These are phyloP conservation scores for Epichloe typhina DNA, from an alignment of 2,329 filamentous ascomycete genomes.

Conservation along the genomic window DNA sequence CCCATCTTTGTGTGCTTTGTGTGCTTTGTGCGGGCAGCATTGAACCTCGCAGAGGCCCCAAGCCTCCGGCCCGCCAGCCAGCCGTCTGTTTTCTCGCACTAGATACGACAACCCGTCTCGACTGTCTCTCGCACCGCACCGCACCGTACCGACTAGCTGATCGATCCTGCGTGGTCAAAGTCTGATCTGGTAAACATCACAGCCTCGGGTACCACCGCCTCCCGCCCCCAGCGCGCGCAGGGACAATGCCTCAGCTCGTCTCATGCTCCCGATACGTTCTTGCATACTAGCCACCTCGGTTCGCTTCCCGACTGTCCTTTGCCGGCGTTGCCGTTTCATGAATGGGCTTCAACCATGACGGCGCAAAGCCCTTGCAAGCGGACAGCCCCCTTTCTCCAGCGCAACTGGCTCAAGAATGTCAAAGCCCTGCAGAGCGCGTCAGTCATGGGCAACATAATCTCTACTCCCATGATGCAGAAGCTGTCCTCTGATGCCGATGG, in stretches of 20 bases:
- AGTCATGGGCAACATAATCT: constrained; percentile 31
- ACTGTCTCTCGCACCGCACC: background rate
- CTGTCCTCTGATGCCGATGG: constrained; percentile 21
- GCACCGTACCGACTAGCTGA: background rate
- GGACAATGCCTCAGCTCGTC: constrained; percentile 7
- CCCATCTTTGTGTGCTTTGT: background rate
- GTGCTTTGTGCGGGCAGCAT: background rate
- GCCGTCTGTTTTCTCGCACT: background rate
- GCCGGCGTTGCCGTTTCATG: constrained; percentile 15
- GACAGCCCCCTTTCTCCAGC: constrained; percentile 40
- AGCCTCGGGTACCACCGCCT: background rate
- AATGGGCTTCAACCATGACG: constrained; percentile 32
- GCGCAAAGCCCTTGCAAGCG: constrained; percentile 31
- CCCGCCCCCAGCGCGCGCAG: background rate
- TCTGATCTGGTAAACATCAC: constrained; percentile 2
- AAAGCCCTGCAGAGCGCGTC: constrained; percentile 26
- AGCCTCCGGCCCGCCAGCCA: background rate
- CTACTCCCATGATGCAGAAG: constrained; percentile 22
- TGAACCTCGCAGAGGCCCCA: background rate
- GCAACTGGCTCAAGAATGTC: constrained; percentile 38
- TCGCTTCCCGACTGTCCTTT: background rate
- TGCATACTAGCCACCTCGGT: background rate
- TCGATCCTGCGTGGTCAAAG: background rate
- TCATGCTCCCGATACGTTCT: constrained; percentile 4
- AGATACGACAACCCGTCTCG: background rate